Evolutionary conservation across 148 eudicot genomes (phyloP).

Genomic region (Silene latifolia): DNA sequence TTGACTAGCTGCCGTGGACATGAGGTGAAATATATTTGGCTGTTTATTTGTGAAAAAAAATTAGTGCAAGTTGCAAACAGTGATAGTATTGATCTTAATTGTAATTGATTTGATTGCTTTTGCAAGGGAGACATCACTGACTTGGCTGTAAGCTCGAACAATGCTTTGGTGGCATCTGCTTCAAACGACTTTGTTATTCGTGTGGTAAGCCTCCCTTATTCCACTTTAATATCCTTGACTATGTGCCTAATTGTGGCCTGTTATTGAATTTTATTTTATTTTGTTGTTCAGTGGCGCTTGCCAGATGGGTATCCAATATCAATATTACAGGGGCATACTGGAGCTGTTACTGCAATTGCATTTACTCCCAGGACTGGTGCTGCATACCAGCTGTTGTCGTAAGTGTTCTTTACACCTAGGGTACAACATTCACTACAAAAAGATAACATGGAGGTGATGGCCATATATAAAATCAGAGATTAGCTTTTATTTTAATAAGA

Average conservation of each 20-base stretch:
- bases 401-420: slow-evolving; percentile 28
- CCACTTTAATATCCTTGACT: slow-evolving; percentile 2
- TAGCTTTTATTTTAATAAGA: too few species aligned
- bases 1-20: slow-evolving; percentile 97
- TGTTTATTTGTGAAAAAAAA: slow-evolving; percentile 13
- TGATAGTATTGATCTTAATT: slow-evolving; percentile 6
- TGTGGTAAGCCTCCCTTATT: slow-evolving; percentile 62
- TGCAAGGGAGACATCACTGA: slow-evolving; percentile 94
- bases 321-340: slow-evolving; percentile 82
- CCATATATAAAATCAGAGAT: too few species aligned
- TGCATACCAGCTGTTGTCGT: slow-evolving; percentile 86
- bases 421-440: neutral
- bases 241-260: slow-evolving; percentile 16
- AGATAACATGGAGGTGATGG: too few species aligned
- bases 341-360: slow-evolving; percentile 95
- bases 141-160: slow-evolving; percentile 88
- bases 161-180: slow-evolving; percentile 91
- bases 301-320: slow-evolving; percentile 91
- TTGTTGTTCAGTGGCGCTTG: slow-evolving; percentile 80
- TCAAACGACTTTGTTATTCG: slow-evolving; percentile 94
- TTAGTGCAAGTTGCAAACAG: neutral
- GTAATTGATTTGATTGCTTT: slow-evolving; percentile 12
- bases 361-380: slow-evolving; percentile 73
- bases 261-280: slow-evolving; percentile 23
- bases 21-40: slow-evolving; percentile 57